Percentiles rank a stretch among this genome's conserved stretches.
phyloP scores from a whole-genome alignment of 306 rosid species.

The Vigna reflexopilosa region DNA sequence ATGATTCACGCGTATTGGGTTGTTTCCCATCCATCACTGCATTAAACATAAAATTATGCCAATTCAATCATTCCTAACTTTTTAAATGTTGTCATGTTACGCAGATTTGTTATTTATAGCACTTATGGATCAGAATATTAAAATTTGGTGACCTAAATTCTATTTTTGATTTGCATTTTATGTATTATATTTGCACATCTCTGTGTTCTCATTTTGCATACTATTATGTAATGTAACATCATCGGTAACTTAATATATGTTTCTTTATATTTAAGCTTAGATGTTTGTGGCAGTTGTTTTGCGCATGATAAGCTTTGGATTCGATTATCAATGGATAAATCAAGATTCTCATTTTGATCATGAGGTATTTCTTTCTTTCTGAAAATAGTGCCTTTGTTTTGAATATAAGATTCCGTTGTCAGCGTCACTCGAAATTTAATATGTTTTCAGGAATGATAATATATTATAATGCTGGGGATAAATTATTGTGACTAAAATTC shows the following conservation, averaged over 20 bases:
- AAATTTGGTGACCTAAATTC: neutral
- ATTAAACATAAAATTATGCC: constrained; percentile 3
- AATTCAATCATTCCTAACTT: constrained; percentile 30
- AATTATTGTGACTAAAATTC: constrained; percentile 33
- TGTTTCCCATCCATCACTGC: constrained; percentile 30
- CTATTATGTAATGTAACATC: neutral
- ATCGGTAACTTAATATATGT: neutral
- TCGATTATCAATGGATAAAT: constrained; percentile 85
- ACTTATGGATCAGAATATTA: constrained; percentile 13
- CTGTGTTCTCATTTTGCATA: constrained; percentile 34
- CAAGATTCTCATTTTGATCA: constrained; percentile 67
- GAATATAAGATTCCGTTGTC: neutral
- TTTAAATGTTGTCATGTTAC: constrained; percentile 19
- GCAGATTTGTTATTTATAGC: constrained; percentile 18
- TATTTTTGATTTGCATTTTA: constrained; percentile 28
- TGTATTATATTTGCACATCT: constrained; percentile 4
- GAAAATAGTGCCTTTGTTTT: constrained; percentile 18
- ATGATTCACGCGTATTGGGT: neutral
- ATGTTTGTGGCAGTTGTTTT: constrained; percentile 76
- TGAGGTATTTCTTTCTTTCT: constrained; percentile 60
- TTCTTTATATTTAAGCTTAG: constrained; percentile 39
- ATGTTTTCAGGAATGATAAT: constrained; percentile 36
- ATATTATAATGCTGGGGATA: constrained; percentile 5
- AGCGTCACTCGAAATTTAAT: constrained; percentile 9
- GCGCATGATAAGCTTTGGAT: constrained; percentile 96